phyloP scores from a whole-genome alignment of 345 rosid species.

The Citropsis articulata region DNA sequence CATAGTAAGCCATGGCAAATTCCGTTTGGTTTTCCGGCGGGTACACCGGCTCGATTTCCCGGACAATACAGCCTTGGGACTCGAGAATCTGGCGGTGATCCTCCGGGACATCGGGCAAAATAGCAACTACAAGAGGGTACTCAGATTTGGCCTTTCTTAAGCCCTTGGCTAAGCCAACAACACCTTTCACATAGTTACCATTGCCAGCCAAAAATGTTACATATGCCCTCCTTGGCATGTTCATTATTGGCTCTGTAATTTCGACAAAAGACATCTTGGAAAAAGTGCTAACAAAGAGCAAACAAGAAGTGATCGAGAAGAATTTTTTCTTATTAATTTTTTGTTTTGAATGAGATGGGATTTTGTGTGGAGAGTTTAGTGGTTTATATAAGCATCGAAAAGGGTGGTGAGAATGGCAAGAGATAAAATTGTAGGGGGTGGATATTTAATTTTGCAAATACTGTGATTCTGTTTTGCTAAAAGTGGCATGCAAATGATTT shows the following conservation, averaged over 20 bases:
- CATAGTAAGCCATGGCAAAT: slow-evolving; percentile 68
- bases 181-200: slow-evolving; percentile 64
- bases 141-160: slow-evolving; percentile 42
- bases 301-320: background rate
- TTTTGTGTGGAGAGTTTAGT: background rate
- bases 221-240: slow-evolving; percentile 29
- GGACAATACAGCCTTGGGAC: slow-evolving; percentile 57
- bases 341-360: background rate
- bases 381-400: slow-evolving; percentile 22
- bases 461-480: background rate
- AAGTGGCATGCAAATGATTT: slow-evolving; percentile 11
- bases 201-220: slow-evolving; percentile 63
- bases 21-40: slow-evolving; percentile 51
- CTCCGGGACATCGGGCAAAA: slow-evolving; percentile 63
- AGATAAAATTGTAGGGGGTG: background rate
- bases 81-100: slow-evolving; percentile 52
- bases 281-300: background rate
- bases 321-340: background rate
- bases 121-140: slow-evolving; percentile 64
- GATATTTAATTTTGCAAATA: background rate
- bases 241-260: background rate
- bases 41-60: slow-evolving; percentile 50
- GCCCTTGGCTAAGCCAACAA: slow-evolving; percentile 66
- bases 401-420: background rate
- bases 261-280: slow-evolving; percentile 17